Conservation (phyloP, 306 rosid species). For the Benincasa hispida region DNA sequence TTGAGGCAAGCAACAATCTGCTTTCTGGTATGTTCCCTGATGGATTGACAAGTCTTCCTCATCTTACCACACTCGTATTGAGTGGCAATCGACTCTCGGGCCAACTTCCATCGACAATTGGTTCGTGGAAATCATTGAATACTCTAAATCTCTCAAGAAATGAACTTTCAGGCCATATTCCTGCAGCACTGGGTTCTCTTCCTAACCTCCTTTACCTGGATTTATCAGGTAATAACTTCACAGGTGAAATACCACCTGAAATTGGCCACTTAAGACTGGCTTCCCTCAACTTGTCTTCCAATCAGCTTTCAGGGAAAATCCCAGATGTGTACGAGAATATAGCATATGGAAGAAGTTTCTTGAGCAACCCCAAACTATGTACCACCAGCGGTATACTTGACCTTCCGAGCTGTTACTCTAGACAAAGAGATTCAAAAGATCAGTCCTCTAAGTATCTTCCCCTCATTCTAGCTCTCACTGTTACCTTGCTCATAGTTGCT, state of each 20-base stretch:
- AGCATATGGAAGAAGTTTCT: constrained; percentile 52
- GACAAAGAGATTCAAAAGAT: constrained; percentile 13
- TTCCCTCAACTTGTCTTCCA: constrained; percentile 71
- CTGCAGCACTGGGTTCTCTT: constrained; percentile 33
- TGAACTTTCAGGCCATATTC: constrained; percentile 54
- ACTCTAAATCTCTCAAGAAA: constrained; percentile 52
- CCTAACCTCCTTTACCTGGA: constrained; percentile 49
- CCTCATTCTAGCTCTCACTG: constrained; percentile 21
- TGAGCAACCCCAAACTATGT: constrained; percentile 55
- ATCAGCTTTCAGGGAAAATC: constrained; percentile 54
- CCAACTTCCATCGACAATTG: constrained; percentile 38
- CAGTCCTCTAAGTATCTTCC: constrained; percentile 29
- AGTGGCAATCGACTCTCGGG: constrained; percentile 65
- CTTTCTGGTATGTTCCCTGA: constrained; percentile 53
- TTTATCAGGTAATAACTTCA: constrained; percentile 48
- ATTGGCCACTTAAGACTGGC: constrained; percentile 33
- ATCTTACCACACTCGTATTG: constrained; percentile 32
- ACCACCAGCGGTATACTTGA: constrained; percentile 17
- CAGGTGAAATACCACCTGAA: constrained; percentile 63
- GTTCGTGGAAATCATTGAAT: constrained; percentile 48
- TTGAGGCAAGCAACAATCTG: constrained; percentile 54
- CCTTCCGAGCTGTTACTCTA: constrained; percentile 32
- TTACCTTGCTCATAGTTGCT: constrained; percentile 14
- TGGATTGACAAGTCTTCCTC: constrained; percentile 41
- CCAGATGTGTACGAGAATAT: constrained; percentile 49